These are phyloP conservation scores for Ophiostoma sp. DNA, from an alignment of 2,329 filamentous ascomycete genomes.

Conservation along the genomic window DNA sequence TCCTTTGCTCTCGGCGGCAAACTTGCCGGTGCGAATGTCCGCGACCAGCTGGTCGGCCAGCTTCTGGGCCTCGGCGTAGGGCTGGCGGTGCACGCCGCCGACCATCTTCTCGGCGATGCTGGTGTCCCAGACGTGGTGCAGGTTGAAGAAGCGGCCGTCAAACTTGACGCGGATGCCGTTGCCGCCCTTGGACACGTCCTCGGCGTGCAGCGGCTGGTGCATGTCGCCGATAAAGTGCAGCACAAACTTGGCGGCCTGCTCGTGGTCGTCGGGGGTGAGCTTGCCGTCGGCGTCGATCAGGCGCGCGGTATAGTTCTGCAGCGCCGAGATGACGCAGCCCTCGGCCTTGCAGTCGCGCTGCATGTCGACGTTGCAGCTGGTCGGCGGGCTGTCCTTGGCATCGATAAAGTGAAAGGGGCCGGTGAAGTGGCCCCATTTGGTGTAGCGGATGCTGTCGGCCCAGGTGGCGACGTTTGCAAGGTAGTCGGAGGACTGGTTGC, in stretches of 20 bases:
- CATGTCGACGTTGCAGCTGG: constrained; percentile 52
- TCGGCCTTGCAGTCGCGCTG: constrained; percentile 56
- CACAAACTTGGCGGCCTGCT: constrained; percentile 61
- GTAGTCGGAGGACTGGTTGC: constrained; percentile 51
- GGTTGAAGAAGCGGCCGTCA: constrained; percentile 52
- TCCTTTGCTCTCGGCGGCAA: constrained; percentile 41
- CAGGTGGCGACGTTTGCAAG: constrained; percentile 60
- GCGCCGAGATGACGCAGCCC: constrained; percentile 58
- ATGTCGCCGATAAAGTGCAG: constrained; percentile 66
- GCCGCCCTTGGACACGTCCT: constrained; percentile 59
- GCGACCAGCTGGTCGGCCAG: constrained; percentile 55
- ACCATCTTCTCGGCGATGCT: constrained; percentile 62
- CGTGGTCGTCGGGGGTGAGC: constrained; percentile 44
- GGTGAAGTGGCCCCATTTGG: constrained; percentile 56
- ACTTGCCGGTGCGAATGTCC: constrained; percentile 54
- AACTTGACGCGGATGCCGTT: constrained; percentile 64
- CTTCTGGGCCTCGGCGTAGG: constrained; percentile 45
- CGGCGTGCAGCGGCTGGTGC: constrained; percentile 63
- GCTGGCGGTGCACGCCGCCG: constrained; percentile 49
- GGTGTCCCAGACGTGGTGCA: constrained; percentile 70
- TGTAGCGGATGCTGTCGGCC: constrained; percentile 63
- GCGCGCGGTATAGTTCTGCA: constrained; percentile 57
- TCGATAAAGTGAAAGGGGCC: constrained; percentile 65
- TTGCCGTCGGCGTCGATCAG: constrained; percentile 40
- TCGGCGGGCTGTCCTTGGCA: constrained; percentile 58